Percentiles rank a stretch among this genome's conserved stretches.
These are phyloP conservation scores for Quercus phellos DNA, from an alignment of 331 rosid species.

Conservation along the genomic window DNA sequence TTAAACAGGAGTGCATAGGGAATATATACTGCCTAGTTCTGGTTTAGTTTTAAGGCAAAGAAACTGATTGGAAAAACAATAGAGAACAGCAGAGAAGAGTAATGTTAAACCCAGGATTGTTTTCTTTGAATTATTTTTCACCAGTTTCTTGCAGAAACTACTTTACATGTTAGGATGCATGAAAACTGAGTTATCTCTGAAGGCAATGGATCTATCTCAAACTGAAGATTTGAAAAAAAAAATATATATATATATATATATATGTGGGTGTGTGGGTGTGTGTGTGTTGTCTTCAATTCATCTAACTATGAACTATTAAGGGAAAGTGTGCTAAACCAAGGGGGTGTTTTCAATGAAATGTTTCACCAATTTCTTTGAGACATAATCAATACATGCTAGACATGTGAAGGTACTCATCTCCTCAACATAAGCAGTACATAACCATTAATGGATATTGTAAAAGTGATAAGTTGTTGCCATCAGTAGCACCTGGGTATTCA, in stretches of 20 bases:
- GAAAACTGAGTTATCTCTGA: not conserved
- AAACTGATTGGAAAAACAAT: slow-evolving; percentile 5
- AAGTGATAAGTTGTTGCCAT: not conserved
- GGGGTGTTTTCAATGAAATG: not conserved
- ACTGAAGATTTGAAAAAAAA: not conserved
- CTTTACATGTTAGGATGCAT: not conserved
- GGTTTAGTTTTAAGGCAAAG: slow-evolving; percentile 30
- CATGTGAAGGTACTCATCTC: not conserved
- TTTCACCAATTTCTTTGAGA: not conserved
- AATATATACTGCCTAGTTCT: not conserved
- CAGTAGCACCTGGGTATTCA: not conserved
- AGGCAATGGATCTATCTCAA: not conserved
- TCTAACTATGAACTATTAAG: not conserved
- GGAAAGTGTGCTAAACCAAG: not conserved
- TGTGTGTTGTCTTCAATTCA: not conserved
- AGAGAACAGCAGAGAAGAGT: not conserved
- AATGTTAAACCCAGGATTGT: not conserved
- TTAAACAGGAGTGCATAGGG: not conserved
- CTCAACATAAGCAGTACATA: not conserved
- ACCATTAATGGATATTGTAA: not conserved
- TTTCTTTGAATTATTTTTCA: not conserved
- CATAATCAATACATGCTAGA: not conserved
- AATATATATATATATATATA: too few relatives aligned
- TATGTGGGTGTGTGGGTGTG: fast-evolving
- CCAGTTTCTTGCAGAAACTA: not conserved